These are phyloP conservation scores for Linnemannia zychae DNA, from an alignment of 192 early-diverging fungal genomes.

Conservation along the genomic window DNA sequence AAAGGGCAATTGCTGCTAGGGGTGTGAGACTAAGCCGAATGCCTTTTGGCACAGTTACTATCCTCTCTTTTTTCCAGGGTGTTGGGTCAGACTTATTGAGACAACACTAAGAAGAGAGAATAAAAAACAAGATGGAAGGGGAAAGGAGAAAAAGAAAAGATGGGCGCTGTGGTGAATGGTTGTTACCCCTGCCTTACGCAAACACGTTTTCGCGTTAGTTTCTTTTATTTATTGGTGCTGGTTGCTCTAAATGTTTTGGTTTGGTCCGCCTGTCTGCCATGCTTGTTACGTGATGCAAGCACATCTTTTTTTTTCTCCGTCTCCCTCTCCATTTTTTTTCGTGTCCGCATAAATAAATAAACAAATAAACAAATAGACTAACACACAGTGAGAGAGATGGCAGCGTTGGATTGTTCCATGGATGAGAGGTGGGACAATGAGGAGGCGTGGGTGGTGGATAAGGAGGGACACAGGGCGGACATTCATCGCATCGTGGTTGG, in stretches of 20 bases:
- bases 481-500: background rate
- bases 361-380: constrained; percentile 3
- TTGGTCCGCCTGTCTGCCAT: background rate
- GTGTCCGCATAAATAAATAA: background rate
- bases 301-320: background rate
- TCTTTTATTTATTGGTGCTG: background rate
- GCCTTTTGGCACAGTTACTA: background rate
- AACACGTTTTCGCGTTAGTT: constrained; percentile 12
- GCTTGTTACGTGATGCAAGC: constrained; percentile 5
- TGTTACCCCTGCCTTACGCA: background rate
- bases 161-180: background rate
- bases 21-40: background rate
- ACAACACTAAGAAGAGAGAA: background rate
- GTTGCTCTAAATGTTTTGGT: background rate
- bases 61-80: background rate
- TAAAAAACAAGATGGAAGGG: background rate
- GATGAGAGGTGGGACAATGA: background rate
- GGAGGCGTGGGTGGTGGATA: background rate
- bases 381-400: background rate
- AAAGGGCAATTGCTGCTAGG: background rate
- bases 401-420: background rate
- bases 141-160: background rate
- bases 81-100: background rate
- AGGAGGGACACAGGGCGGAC: background rate
- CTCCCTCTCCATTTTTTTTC: background rate